These are phyloP conservation scores for Cercospora janseana DNA, from an alignment of 2,329 filamentous ascomycete genomes.

Conservation along the genomic window DNA sequence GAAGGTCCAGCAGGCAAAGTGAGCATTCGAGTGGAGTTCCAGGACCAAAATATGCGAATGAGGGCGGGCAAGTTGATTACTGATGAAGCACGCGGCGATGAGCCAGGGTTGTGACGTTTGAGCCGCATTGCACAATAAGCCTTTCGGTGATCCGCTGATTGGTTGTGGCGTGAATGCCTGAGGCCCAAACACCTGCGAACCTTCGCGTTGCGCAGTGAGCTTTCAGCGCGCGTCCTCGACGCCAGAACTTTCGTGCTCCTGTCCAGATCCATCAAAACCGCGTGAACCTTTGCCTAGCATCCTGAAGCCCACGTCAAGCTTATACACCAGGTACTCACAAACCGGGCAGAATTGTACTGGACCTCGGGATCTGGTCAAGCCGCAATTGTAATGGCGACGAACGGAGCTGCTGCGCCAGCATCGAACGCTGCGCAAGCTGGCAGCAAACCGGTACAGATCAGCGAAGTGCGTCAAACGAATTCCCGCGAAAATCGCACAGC, in stretches of 20 bases:
- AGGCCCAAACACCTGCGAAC: neutral
- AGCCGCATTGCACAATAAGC: conserved; percentile 5
- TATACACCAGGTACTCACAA: too few species aligned
- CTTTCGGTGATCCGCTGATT: neutral
- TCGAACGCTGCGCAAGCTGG: conserved; percentile 29
- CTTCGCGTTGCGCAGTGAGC: neutral
- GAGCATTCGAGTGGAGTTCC: neutral
- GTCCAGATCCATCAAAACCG: neutral
- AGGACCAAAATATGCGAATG: neutral
- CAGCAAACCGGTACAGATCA: conserved; percentile 37
- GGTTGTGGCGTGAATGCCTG: neutral
- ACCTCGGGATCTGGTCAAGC: neutral
- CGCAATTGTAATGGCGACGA: conserved; percentile 28
- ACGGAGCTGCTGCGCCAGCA: conserved; percentile 27
- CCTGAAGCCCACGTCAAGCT: too few species aligned
- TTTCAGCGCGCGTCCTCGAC: conserved; percentile 1
- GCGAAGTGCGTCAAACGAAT: conserved; percentile 37
- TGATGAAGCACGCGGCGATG: conserved; percentile 6
- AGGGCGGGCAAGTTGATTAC: conserved; percentile 4
- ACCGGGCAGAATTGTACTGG: too few species aligned
- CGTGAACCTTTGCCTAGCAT: too few species aligned
- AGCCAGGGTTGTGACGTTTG: conserved; percentile 4
- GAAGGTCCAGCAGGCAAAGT: neutral
- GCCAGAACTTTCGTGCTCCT: neutral
- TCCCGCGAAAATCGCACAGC: conserved; percentile 89